Evolutionary conservation across 805 yeast species (phyloP), one percentile per base, ranked within the genome.

Genomic region (Middelhovenomyces tepae): DNA sequence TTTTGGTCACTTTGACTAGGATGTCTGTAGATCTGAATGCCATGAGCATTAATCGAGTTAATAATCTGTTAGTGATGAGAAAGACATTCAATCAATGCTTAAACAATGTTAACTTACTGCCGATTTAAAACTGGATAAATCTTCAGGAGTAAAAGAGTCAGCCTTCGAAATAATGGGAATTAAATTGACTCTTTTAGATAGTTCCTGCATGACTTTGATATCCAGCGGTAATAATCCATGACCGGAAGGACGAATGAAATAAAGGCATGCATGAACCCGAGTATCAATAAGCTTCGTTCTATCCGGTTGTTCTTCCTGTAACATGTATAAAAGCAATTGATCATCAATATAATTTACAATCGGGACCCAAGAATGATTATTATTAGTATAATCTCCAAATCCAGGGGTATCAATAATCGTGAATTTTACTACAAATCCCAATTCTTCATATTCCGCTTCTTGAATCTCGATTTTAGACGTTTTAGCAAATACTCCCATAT

Each of bases 351-450:
- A 87, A 56, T 84, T 94, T 40, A 81, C 67, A 46, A 85, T 71
- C 23, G 95, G 85, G 39, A 77, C 78, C 93, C 94, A 85, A 28
- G 91, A 69, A 54, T 80, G 78, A 50, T 69, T 71, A 60, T 86
- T 87, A 63, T 86, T 80, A 44, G 85, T 80, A 55, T 79, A 81
- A 54, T 84, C 93, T 40, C 95, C 96, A 55, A 85, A 84, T 1
- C 95, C 95, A 6, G 95, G 95, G 2, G 95, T 84, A 58, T 86
- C 95, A 48, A 87, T 75, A 37, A 87, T 69, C 46, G 85, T 85
- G 43, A 87, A 71, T 42, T 79, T 70, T 46, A 83, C 69, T 44
- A 67, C 69, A 59, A 87, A 82, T 53, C 80, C 83, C 57, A 82
- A 78, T 54, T 87, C 96, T 54, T 78, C 91, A 45, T 83, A 67